Evolutionary conservation across 1,284 basidiomycete species (phyloP), one percentile per base, ranked within the genome.

Genomic region (Ceratobasidium sp.): DNA sequence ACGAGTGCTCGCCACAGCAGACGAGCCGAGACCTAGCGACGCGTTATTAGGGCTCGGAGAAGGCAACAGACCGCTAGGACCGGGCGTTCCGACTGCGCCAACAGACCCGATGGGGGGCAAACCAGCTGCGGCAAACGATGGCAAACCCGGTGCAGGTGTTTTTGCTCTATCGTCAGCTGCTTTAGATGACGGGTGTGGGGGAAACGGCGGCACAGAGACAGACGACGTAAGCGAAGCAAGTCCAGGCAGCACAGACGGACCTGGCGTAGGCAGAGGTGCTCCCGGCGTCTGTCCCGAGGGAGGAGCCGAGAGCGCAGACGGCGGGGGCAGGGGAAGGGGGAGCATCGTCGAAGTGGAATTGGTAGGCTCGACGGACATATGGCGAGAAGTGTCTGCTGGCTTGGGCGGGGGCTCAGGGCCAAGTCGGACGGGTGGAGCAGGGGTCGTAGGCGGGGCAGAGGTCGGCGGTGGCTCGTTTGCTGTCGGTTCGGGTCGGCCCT

Each of bases 161-260:
- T 75, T 75, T 42, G 60, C 72, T 18, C 72, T 60, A 39, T 75
- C 72, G 44, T 75, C 72, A 44, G 53, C 40, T n/a, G 56, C 3
- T 44, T 73, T 73, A n/a, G 70, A 42, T 3, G 42, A 26, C 23
- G 56, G n/a, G 44, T 61, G 70, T 61, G 42, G 42, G 13, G 58
- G 58, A 23, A 49, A 63, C 40, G 70, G 58, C 56, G 58, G 13
- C n/a, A 42, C 20, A 15, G 56, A 39, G 40, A 20, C 60, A 44
- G 61, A 64, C 26, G 46, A 68, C 6, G 72, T 66, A 5, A 66
- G 61, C 72, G 72, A 75, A 15, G 72, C 58, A 33, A 75, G 72
- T 23, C 61, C 72, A 33, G 72, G 72, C 26, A 75, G 46, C 56
- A 64, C 42, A 75, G 71, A 64, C 71, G 56, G 70, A 73, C 56